A percentile compares a stretch with the other conserved stretches of the same genome.
Evolutionary conservation across 2,329 filamentous ascomycete species (phyloP).

Genomic region (Biscogniauxia sp.): DNA sequence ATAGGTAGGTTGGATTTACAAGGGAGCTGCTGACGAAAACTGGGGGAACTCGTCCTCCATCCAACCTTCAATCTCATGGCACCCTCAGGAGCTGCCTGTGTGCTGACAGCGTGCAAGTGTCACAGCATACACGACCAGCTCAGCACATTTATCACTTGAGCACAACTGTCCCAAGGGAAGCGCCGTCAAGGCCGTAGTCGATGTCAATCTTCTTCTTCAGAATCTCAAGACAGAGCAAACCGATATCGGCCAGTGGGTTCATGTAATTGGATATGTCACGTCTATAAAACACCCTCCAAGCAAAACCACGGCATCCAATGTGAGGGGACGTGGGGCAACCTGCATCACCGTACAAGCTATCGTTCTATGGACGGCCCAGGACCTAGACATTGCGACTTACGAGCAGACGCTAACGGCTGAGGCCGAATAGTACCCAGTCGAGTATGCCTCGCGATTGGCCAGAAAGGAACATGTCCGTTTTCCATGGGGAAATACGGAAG

Average conservation of each 20-base stretch:
- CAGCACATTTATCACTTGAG: slow-evolving; percentile 64
- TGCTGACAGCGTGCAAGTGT: slow-evolving; percentile 41
- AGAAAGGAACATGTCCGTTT: neutral
- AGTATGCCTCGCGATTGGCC: neutral
- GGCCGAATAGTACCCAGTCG: slow-evolving; percentile 10
- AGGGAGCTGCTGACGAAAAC: neutral
- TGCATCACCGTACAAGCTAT: slow-evolving; percentile 65
- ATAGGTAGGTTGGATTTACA: neutral
- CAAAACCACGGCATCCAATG: neutral
- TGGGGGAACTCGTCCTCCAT: neutral
- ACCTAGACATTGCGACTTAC: slow-evolving; percentile 70
- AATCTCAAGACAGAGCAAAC: slow-evolving; percentile 61
- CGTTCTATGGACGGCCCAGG: slow-evolving; percentile 73
- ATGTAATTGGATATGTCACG: slow-evolving; percentile 78
- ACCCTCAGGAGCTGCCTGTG: slow-evolving; percentile 2
- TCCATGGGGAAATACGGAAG: neutral
- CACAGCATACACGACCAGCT: slow-evolving; percentile 47
- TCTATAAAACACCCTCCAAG: slow-evolving; percentile 16
- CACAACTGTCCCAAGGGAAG: slow-evolving; percentile 58
- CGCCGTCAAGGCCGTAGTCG: slow-evolving; percentile 56
- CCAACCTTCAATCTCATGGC: slow-evolving; percentile 1
- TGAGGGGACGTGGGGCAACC: slow-evolving; percentile 11
- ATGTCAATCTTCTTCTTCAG: slow-evolving; percentile 70
- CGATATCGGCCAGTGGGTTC: slow-evolving; percentile 79
- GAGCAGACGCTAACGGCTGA: slow-evolving; percentile 53